These are phyloP conservation scores for Coemansia javaensis DNA, from an alignment of 192 early-diverging fungal genomes.

Conservation along the genomic window DNA sequence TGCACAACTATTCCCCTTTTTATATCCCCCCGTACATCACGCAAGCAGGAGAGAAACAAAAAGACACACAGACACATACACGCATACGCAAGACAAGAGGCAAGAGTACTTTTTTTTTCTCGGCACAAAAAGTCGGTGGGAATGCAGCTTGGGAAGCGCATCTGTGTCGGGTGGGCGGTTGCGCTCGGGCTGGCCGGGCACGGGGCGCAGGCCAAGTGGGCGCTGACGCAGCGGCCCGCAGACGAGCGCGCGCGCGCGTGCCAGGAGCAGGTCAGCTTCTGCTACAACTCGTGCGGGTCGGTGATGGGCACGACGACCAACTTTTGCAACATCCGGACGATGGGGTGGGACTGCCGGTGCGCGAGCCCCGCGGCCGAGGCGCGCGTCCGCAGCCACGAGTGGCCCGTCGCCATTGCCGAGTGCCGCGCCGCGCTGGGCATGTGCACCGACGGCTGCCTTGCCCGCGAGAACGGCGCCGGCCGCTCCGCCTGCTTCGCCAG, in stretches of 20 bases:
- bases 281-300: slow-evolving; percentile 40
- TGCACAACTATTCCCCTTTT: too few relatives aligned
- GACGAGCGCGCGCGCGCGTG: slow-evolving; percentile 39
- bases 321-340: slow-evolving; percentile 50
- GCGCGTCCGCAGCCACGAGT: slow-evolving; percentile 26
- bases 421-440: slow-evolving; percentile 32
- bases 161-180: neutral
- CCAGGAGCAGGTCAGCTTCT: slow-evolving; percentile 48
- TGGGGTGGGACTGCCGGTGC: slow-evolving; percentile 50
- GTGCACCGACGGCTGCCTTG: slow-evolving; percentile 27
- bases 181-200: slow-evolving; percentile 2
- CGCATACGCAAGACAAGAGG: too few relatives aligned
- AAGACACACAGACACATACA: too few relatives aligned
- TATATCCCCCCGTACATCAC: too few relatives aligned
- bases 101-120: neutral
- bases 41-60: too few relatives aligned
- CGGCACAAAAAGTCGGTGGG: neutral
- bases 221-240: slow-evolving; percentile 31
- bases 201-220: slow-evolving; percentile 24
- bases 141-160: neutral
- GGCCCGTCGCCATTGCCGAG: slow-evolving; percentile 34
- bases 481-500: slow-evolving; percentile 24
- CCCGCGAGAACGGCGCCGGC: slow-evolving; percentile 12
- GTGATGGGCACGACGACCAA: slow-evolving; percentile 29
- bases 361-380: slow-evolving; percentile 12